These are phyloP conservation scores for Fusarium proliferatum DNA, from an alignment of 2,329 filamentous ascomycete species.

Conservation along the genomic window DNA sequence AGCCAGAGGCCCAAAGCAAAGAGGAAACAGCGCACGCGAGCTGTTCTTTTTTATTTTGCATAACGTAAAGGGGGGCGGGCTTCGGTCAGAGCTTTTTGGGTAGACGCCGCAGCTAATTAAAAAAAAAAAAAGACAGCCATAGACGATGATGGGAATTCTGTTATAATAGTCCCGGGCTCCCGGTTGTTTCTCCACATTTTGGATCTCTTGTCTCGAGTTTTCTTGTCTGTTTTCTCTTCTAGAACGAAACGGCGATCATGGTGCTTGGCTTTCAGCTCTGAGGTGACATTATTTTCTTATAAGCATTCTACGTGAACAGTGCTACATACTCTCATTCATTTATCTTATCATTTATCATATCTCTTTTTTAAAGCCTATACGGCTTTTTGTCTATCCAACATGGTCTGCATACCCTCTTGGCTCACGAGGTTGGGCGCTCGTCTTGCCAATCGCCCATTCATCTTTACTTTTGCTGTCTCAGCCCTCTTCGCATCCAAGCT, in stretches of 20 bases:
- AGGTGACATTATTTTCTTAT: neutral
- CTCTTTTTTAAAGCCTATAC: neutral
- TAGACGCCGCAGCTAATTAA: conserved; percentile 1
- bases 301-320: neutral
- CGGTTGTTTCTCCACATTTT: neutral
- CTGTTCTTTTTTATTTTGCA: conserved; percentile 2
- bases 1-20: neutral
- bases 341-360: neutral
- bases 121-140: neutral
- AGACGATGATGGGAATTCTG: neutral
- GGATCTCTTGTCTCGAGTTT: neutral
- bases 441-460: conserved; percentile 46
- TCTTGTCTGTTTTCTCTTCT: conserved; percentile 5
- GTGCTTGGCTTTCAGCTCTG: neutral
- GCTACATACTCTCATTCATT: neutral
- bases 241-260: conserved; percentile 7
- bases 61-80: neutral
- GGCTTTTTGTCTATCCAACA: neutral
- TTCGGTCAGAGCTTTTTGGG: neutral
- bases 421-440: conserved; percentile 28
- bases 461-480: conserved; percentile 48
- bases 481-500: conserved; percentile 48
- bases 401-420: conserved; percentile 6
- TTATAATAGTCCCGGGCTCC: conserved; percentile 5
- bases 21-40: conserved; percentile 21